Base-by-base conservation (phyloP, 2,329 filamentous ascomycete species). In the Sclerotinia nivalis region DNA sequence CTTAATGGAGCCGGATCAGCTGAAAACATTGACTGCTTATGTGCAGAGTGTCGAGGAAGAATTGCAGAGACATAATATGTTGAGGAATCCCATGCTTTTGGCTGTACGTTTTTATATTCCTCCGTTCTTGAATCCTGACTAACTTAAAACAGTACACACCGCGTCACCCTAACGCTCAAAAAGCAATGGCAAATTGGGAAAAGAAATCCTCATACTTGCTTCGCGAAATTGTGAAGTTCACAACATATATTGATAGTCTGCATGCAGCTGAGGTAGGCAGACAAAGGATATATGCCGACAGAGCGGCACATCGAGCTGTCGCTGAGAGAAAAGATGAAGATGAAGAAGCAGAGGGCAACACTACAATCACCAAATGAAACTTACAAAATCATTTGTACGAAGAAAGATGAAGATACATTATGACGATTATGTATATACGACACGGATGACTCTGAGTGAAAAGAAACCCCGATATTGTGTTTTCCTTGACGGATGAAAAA, bases 141-240 rank as follows among this genome's bases (percentile, higher is more conserved):
- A 9, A 68, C 47, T 71, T 9, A 52, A 37, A 62, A 31, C 72
- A 87, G 85, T 98, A 96, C 79, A 93, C 93, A 20, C 91, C 93
- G 4, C 88, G 93, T 43, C 91, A 95, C 72, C 86, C 88, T 50
- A 98, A 98, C 77, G 87, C 90, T 22, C 84, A 83, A 72, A 94
- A 91, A 80, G 93, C 95, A 22, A 95, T 98, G 91, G 86, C 90
- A 28, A 99, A 99, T 80, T 99, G 96, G 95, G 94, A 99, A 83
- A 89, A 91, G 77, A 98, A 98, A 83, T 96, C 93, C 69, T 90
- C 92, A 43, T 97, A 98, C 78, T 83, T 99, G 54, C 85, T 98
- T 18, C 86, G 92, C 49, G 96, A 99, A 82, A 97, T 96, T 79
- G 93, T 98, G 80, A 98, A 98, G 81, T 98, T 97, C 82, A 86